Evolutionary conservation across 192 early-diverging fungal genomes (phyloP), one percentile per base, ranked within the genome.

Genomic region (Paraglomus brasilianum): DNA sequence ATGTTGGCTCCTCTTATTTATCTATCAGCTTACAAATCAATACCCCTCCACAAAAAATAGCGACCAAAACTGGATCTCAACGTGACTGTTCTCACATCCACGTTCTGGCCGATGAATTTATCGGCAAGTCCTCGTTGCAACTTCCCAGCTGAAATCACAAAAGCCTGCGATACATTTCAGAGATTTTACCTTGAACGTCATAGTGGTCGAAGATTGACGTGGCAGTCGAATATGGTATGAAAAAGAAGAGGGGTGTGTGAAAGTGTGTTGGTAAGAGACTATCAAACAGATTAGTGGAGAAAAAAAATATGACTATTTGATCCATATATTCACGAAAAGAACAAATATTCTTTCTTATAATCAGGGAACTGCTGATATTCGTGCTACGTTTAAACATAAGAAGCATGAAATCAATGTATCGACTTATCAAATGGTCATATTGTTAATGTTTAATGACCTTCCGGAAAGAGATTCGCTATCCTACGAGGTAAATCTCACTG

Each of bases 171-270:
- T 24, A 61, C 82, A 2, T 99, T 97, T 79, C 82, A 90, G 45
- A 76, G 81, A 13, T 95, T 90, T 59, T 98, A 98, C 74, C 83
- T 91, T 42, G 82, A 76, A 15, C 84, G 88, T 47, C 92, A 94
- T 76, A 91, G 88, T 48, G 95, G 95, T n/a, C 85, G 97, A 47
- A 84, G 87, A 63, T 78, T 99, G 38, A 91, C 91, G n/a, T 99
- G 94, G 95, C 86, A 91, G 62, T 76, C 84, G 17, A 82, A 80
- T 13, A 87, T 91, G 90, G 90, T 84, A 77, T 24, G 42, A 8
- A 42, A 46, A 11, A 14, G 5, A 5, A 47, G 11, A 38, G 64
- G 5, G 38, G 8, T 36, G n/a, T n/a, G n/a, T n/a, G n/a, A n/a
- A n/a, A n/a, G n/a, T n/a, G n/a, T n/a, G n/a, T n/a, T n/a, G n/a